These are phyloP conservation scores for Geotrichum histeridarum DNA, from an alignment of 1,139 yeast species.

Conservation along the genomic window DNA sequence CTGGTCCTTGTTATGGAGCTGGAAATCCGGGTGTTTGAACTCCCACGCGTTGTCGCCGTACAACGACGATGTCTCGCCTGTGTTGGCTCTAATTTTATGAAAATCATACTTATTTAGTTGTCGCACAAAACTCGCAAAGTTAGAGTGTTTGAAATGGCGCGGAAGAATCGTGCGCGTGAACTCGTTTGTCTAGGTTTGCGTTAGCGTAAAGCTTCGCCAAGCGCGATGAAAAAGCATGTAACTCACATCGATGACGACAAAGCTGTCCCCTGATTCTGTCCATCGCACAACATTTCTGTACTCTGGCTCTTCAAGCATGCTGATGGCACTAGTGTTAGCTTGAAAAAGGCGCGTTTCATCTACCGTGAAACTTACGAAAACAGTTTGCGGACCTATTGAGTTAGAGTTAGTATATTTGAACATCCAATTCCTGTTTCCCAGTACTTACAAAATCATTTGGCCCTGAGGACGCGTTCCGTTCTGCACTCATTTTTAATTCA, in stretches of 20 bases:
- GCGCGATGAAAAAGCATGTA: background rate
- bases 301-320: slow-evolving; percentile 77
- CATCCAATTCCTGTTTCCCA: background rate
- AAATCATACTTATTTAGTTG: slow-evolving; percentile 94
- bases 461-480: slow-evolving; percentile 7
- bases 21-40: slow-evolving; percentile 85
- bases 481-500: background rate
- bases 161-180: slow-evolving; percentile 85
- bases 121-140: slow-evolving; percentile 90
- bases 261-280: slow-evolving; percentile 78
- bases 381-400: slow-evolving; percentile 25
- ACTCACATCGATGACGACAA: slow-evolving; percentile 67
- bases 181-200: slow-evolving; percentile 56
- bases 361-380: slow-evolving; percentile 23
- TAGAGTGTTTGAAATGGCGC: slow-evolving; percentile 85
- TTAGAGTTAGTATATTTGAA: background rate
- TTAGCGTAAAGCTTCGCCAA: background rate
- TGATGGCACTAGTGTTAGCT: slow-evolving; percentile 26
- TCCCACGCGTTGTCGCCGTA: slow-evolving; percentile 85
- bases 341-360: background rate
- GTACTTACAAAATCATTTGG: slow-evolving; percentile 27
- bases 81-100: slow-evolving; percentile 73
- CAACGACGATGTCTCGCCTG: slow-evolving; percentile 48
- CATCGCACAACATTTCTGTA: slow-evolving; percentile 73
- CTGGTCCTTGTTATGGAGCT: slow-evolving; percentile 61